Conservation (phyloP, 2,329 filamentous ascomycete species). For the Lachnellula occidentalis region DNA sequence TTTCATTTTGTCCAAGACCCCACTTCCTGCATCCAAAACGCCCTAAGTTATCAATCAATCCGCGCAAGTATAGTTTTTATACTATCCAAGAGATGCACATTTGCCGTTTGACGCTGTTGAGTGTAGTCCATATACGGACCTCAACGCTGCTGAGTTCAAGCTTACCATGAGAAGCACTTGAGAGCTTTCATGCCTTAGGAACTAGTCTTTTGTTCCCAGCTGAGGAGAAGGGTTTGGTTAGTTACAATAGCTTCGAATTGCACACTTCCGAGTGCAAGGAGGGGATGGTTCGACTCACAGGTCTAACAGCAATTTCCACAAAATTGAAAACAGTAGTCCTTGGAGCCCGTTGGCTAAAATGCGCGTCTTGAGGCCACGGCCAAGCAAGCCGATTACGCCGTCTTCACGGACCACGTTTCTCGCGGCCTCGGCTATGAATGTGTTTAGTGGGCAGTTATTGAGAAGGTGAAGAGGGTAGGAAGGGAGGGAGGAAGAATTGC, state of each 20-base stretch:
- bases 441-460: background rate
- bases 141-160: no score
- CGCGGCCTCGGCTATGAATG: slow-evolving; percentile 37
- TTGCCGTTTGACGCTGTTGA: no score
- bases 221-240: background rate
- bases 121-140: no score
- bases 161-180: no score
- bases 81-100: no score
- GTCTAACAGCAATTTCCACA: slow-evolving; percentile 45
- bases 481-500: background rate
- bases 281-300: slow-evolving; percentile 33
- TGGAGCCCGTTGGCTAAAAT: slow-evolving; percentile 45
- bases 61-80: no score
- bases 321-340: slow-evolving; percentile 42
- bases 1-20: no score
- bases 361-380: slow-evolving; percentile 41
- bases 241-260: background rate
- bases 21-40: no score
- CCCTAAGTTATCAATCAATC: no score
- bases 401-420: slow-evolving; percentile 37
- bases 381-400: slow-evolving; percentile 39
- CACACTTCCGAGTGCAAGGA: no score
- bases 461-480: background rate
- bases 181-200: background rate
- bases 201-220: background rate